These are phyloP conservation scores for Excoecaria cochinchinensis DNA, from an alignment of 345 rosid species.

Conservation along the genomic window DNA sequence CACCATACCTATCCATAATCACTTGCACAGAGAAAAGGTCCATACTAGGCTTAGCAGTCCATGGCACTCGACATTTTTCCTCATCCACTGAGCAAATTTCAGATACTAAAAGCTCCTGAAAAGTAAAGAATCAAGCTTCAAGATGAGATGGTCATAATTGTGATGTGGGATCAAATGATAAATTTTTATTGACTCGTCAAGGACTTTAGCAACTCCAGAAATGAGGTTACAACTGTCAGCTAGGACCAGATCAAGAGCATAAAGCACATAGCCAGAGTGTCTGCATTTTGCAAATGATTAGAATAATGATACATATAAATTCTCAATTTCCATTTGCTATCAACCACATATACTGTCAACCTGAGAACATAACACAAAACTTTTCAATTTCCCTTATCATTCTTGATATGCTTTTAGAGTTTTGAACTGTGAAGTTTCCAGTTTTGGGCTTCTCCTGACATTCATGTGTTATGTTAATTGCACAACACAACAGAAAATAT, in stretches of 20 bases:
- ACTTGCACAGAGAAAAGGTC: constrained; percentile 59
- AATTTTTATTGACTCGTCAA: not conserved
- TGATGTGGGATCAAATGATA: not conserved
- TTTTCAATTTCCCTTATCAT: not conserved
- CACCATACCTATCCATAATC: constrained; percentile 52
- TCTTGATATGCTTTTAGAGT: not conserved
- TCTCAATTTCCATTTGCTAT: not conserved
- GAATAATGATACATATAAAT: not conserved
- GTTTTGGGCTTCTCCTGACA: not conserved
- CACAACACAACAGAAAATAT: not conserved
- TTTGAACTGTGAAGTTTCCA: not conserved
- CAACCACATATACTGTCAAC: not conserved
- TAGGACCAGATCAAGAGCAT: not conserved
- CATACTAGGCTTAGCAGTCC: constrained; percentile 74
- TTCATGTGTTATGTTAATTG: not conserved
- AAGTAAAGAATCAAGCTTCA: constrained; percentile 14
- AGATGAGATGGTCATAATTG: not conserved
- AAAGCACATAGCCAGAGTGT: not conserved
- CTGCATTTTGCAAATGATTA: not conserved
- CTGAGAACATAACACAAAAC: not conserved
- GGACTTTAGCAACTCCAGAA: not conserved
- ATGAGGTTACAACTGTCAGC: not conserved
- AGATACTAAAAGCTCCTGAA: constrained; percentile 58
- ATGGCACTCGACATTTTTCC: constrained; percentile 52
- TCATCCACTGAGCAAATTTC: constrained; percentile 55